These are phyloP conservation scores for Leccinellum albellum DNA, from an alignment of 768 basidiomycete genomes.

Conservation along the genomic window DNA sequence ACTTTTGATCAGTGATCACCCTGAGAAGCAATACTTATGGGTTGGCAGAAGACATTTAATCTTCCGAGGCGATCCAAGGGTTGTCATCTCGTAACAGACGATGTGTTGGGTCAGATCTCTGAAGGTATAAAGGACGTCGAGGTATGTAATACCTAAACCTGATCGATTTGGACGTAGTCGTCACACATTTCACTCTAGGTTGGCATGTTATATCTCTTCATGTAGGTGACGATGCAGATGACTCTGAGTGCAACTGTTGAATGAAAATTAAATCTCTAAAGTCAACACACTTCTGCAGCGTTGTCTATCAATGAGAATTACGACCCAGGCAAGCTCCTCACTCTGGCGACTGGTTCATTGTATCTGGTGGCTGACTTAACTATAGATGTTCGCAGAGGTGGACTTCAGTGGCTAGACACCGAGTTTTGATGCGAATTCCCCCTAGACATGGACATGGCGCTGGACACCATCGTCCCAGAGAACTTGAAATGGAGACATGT, in stretches of 20 bases:
- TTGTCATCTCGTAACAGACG: conserved; percentile 82
- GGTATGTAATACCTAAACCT: conserved; percentile 34
- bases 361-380: conserved; percentile 8
- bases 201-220: conserved; percentile 87
- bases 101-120: conserved; percentile 62
- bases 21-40: conserved; percentile 46
- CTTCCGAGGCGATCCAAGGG: conserved; percentile 54
- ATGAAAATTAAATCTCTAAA: conserved; percentile 34
- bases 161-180: neutral
- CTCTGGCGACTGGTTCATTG: neutral
- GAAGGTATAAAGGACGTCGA: conserved; percentile 66
- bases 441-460: conserved; percentile 91
- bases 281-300: conserved; percentile 75
- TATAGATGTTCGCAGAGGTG: conserved; percentile 44
- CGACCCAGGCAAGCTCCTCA: conserved; percentile 56
- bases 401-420: conserved; percentile 2
- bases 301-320: conserved; percentile 88
- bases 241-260: neutral
- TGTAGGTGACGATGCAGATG: conserved; percentile 44
- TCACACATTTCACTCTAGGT: conserved; percentile 39
- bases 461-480: conserved; percentile 88
- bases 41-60: conserved; percentile 85
- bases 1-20: neutral
- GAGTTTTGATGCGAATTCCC: conserved; percentile 22
- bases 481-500: conserved; percentile 77